These are phyloP conservation scores for Avena eriantha DNA, from an alignment of 176 grass and related monocot species.

Conservation along the genomic window DNA sequence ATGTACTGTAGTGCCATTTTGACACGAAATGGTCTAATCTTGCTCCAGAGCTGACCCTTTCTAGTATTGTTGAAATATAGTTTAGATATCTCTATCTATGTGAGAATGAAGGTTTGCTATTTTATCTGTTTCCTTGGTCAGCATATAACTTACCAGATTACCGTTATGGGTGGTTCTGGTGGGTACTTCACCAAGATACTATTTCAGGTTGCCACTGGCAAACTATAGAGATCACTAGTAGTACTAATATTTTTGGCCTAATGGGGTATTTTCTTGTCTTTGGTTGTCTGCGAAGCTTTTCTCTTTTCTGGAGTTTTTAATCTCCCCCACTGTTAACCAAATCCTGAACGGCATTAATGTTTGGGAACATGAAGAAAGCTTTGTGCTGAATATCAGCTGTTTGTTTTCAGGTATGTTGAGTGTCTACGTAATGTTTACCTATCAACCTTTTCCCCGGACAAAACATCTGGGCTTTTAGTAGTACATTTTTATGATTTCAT, in stretches of 20 bases:
- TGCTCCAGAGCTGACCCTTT: not conserved
- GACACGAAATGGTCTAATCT: not conserved
- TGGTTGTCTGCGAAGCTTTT: not conserved
- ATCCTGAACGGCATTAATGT: conserved; percentile 10
- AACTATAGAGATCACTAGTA: not conserved
- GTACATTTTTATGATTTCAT: not conserved
- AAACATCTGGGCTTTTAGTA: not conserved
- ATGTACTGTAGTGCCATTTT: not conserved
- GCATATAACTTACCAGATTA: not conserved
- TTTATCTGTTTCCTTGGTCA: conserved; percentile 7
- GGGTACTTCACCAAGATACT: not conserved
- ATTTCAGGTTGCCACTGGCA: not conserved
- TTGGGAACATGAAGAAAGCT: not conserved
- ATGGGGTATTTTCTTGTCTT: not conserved
- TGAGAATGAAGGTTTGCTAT: conserved; percentile 27
- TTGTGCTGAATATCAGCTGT: not conserved
- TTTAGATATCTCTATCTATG: not conserved
- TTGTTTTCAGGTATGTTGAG: not conserved
- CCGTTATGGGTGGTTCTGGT: not conserved
- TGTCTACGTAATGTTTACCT: not conserved
- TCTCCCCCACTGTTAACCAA: not conserved
- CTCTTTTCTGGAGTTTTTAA: not conserved
- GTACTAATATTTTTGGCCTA: not conserved
- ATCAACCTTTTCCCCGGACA: not conserved
- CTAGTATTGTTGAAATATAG: not conserved